These are phyloP conservation scores for Castanopsis chinensis DNA, from an alignment of 306 rosid genomes.

Conservation along the genomic window DNA sequence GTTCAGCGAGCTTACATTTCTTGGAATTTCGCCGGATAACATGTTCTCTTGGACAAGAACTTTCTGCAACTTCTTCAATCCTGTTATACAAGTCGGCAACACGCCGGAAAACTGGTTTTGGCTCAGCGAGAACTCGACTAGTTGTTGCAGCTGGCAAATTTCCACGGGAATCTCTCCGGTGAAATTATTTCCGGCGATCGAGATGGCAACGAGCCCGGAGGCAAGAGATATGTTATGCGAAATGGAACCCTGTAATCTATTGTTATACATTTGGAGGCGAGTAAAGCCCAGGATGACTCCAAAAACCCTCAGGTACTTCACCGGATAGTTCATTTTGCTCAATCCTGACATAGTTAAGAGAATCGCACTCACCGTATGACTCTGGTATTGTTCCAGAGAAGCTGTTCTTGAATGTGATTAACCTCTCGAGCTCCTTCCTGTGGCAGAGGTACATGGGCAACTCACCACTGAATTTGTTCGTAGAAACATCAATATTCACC, in stretches of 20 bases:
- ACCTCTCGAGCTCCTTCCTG: conserved; percentile 37
- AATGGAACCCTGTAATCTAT: conserved; percentile 52
- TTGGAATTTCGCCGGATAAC: conserved; percentile 58
- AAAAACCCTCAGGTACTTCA: conserved; percentile 41
- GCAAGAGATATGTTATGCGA: conserved; percentile 40
- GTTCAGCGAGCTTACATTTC: conserved; percentile 21
- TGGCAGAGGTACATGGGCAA: conserved; percentile 59
- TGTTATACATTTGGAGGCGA: conserved; percentile 37
- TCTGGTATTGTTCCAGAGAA: conserved; percentile 57
- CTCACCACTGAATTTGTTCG: conserved; percentile 56
- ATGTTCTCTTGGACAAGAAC: conserved; percentile 61
- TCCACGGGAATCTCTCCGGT: conserved; percentile 48
- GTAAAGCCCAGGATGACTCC: conserved; percentile 50
- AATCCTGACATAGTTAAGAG: conserved; percentile 58
- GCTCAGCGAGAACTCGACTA: conserved; percentile 42
- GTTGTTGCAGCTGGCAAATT: conserved; percentile 44
- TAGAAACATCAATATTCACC: conserved; percentile 60
- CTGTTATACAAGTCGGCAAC: conserved; percentile 57
- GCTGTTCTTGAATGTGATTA: conserved; percentile 47
- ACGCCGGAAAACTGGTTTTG: conserved; percentile 51
- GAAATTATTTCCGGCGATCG: conserved; percentile 43
- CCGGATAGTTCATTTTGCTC: conserved; percentile 59
- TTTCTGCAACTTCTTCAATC: conserved; percentile 51
- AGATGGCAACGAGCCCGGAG: conserved; percentile 19
- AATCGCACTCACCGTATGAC: conserved; percentile 40